Evolutionary conservation across 129 eudicot genomes (phyloP).

Genomic region (Deinandra increscens): DNA sequence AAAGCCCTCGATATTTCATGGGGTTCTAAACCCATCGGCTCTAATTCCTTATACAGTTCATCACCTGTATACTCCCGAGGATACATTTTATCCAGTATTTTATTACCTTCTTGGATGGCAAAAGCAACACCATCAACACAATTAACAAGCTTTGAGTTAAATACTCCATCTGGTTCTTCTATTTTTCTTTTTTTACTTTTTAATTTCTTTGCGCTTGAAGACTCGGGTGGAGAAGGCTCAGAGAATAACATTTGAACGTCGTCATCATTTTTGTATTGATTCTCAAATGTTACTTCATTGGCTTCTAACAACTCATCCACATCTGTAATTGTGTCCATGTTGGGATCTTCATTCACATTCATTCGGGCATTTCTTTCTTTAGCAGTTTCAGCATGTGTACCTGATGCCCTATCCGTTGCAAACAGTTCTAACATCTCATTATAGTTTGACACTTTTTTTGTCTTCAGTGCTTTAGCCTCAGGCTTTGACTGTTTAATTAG

Average conservation of each 20-base stretch:
- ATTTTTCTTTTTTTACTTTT: too few species aligned
- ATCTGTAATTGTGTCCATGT: not conserved
- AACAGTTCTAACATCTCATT: not conserved
- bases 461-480: not conserved
- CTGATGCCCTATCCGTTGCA: not conserved
- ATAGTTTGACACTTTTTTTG: not conserved
- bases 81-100: not conserved
- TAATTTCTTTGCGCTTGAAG: too few species aligned
- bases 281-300: too few species aligned
- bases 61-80: not conserved
- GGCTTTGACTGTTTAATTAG: not conserved
- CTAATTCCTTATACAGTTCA: not conserved
- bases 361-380: not conserved
- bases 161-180: too few species aligned
- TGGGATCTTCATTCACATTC: not conserved
- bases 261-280: too few species aligned
- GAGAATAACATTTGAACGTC: too few species aligned
- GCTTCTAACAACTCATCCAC: not conserved
- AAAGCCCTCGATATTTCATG: not conserved
- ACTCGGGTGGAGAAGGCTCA: too few species aligned
- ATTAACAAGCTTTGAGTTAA: too few species aligned
- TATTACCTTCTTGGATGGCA: not conserved
- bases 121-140: not conserved
- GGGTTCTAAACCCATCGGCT: not conserved
- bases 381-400: not conserved